Evolutionary conservation across 306 rosid species (phyloP), one percentile per base, ranked within the genome.

Genomic region (Castanea sativa): DNA sequence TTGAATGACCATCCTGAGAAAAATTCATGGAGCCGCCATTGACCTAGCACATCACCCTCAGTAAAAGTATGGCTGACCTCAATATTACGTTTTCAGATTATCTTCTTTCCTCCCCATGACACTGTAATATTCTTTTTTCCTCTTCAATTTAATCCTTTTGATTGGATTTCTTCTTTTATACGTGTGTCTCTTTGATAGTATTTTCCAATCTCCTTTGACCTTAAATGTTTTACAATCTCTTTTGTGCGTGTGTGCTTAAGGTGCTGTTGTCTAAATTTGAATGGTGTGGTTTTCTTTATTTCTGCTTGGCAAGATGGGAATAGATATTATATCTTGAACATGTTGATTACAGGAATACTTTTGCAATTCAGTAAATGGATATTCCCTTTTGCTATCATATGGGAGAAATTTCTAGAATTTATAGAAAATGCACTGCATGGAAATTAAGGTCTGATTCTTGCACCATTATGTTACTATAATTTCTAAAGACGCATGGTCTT

Each of bases 331-430:
- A 80, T 85, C 76, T 73, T 94, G 85, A 89, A 95, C 83, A 69
- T 85, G 77, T 69, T 76, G 75, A 82, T 92, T 55, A 76, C 94
- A 43, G 88, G 88, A 85, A 85, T 95, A 84, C 88, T 87, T 89
- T 87, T 92, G 73, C 89, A 86, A 79, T 85, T 90, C 70, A 83
- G 87, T 55, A 89, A 90, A 79, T 84, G 92, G 91, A 81, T 73
- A 57, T 41, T 73, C 72, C 89, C 86, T 83, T 85, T 92, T 79
- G 74, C 77, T 76, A 73, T 77, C 72, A 72, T 89, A 76, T 79
- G 86, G 85, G 97, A 88, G 75, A 90, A 57, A 79, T 85, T 88
- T 82, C 81, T 91, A 76, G 91, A 88, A 63, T 92, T 95, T 88
- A 63, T 95, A 59, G 98, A 94, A 81, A 81, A 76, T 71, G 88